These are phyloP conservation scores for Magnolia officinalis DNA, from an alignment of 164 flowering plant species.

Conservation along the genomic window DNA sequence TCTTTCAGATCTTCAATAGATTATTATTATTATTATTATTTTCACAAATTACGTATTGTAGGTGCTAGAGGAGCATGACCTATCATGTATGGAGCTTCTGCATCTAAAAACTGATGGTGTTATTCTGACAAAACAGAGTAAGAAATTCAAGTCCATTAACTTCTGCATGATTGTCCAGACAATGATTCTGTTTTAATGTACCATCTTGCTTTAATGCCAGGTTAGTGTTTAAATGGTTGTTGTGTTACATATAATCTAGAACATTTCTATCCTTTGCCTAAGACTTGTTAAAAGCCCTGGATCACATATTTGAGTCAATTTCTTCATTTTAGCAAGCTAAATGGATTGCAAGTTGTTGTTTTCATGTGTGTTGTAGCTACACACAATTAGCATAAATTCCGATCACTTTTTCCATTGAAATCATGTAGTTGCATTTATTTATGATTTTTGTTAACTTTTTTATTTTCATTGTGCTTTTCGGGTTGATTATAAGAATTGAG, in stretches of 20 bases:
- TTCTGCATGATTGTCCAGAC: background rate
- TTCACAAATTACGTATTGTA: slow-evolving; percentile 20
- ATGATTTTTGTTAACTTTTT: too few species aligned
- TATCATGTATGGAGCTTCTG: slow-evolving; percentile 72
- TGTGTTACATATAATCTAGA: background rate
- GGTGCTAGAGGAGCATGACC: slow-evolving; percentile 89
- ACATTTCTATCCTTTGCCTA: too few species aligned
- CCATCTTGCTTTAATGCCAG: background rate
- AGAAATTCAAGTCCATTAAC: slow-evolving; percentile 22
- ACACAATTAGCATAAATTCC: too few species aligned
- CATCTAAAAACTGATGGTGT: slow-evolving; percentile 82
- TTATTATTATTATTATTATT: background rate
- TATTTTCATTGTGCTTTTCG: too few species aligned
- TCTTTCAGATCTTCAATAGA: background rate
- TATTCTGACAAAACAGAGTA: slow-evolving; percentile 77
- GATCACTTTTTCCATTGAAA: too few species aligned
- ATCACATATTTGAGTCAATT: too few species aligned
- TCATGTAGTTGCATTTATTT: too few species aligned
- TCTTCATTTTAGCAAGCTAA: too few species aligned
- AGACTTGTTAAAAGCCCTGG: too few species aligned
- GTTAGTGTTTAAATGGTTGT: background rate
- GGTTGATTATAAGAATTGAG: too few species aligned
- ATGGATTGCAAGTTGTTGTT: too few species aligned
- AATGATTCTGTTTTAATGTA: background rate
- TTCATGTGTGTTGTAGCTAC: too few species aligned